Conservation (phyloP, 169 alveolate genomes). For the Sarcocystis neurona region DNA sequence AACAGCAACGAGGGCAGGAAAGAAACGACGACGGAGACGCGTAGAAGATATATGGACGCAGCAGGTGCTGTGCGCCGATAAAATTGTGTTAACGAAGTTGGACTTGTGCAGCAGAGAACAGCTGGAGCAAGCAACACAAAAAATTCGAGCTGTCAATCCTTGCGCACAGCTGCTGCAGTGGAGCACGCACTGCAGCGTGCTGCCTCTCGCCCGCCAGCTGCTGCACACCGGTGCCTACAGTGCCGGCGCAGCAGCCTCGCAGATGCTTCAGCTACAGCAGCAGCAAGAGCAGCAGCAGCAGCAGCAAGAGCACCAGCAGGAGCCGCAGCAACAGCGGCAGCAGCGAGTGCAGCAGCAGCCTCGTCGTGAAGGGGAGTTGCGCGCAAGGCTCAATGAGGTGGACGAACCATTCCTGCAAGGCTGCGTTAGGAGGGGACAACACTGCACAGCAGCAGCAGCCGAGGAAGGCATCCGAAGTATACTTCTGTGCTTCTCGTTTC, state of each 20-base stretch:
- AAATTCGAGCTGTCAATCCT: not conserved
- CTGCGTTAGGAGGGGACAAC: too few species aligned
- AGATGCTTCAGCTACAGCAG: not conserved
- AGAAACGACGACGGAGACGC: too few species aligned
- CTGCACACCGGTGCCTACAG: not conserved
- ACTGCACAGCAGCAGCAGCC: too few species aligned
- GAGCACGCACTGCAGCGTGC: not conserved
- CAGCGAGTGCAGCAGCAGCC: too few species aligned
- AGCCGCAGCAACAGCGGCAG: too few species aligned
- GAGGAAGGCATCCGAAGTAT: too few species aligned
- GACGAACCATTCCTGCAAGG: too few species aligned
- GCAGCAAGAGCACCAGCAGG: not conserved
- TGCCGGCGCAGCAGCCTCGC: not conserved
- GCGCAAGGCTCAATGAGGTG: too few species aligned
- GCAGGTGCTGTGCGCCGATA: slow-evolving; percentile 29
- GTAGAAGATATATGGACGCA: slow-evolving; percentile 11
- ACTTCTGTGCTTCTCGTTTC: too few species aligned
- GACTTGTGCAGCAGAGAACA: not conserved
- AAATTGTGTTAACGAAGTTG: not conserved
- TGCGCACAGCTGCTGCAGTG: not conserved
- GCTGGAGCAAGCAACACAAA: not conserved
- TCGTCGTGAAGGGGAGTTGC: too few species aligned
- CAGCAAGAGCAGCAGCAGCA: too few species aligned
- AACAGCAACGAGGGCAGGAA: too few species aligned
- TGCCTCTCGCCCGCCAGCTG: not conserved